Evolutionary conservation across 495 filamentous ascomycete species (phyloP), one percentile per base, ranked within the genome.

Genomic region (Talaromyces stipitatus): DNA sequence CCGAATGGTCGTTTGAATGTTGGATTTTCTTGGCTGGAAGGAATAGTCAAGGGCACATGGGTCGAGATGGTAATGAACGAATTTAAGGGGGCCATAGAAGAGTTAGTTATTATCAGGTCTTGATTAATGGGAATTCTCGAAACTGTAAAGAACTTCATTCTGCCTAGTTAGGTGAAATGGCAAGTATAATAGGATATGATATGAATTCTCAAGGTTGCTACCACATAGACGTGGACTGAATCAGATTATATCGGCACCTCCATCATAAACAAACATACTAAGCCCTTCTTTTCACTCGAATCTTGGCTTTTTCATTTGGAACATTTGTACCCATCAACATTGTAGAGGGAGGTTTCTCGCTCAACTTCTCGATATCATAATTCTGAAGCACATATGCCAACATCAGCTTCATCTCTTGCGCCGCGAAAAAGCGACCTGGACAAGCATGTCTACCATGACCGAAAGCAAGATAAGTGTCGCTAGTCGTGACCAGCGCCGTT

Each of bases 401-500:
- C 8, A 78, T 62, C 54, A 77, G 50, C 69, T 82, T 78, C 58
- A 82, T 75, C 63, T 76, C 72, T 61, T 75, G 61, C 14, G 61
- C 64, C 10, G 75, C 77, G 67, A 82, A 79, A 68, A 81, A 83
- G 14, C 78, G 69, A 16, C 80, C 78, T 2, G 79, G 78, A 57
- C 80, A 75, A 4, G 70, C 69, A 52, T 68, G 67, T 2, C 62
- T 55, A 11, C 71, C 71, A 23, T 81, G 10, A 72, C 78, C 64
- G 22, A 61, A 61, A n/a, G 60, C 10, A 16, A 60, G 16, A 55
- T 30, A 46, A 28, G 22, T 38, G 50, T 47, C 47, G 1, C 67
- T 62, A 9, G 79, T 74, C 26, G 71, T 69, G 9, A 71, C 69
- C 56, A 76, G 45, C 18, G 45, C 18, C 6, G 16, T 47, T 0